Evolutionary conservation across 1,139 yeast species (phyloP).

Genomic region (Nakaseomyces nivariensis): DNA sequence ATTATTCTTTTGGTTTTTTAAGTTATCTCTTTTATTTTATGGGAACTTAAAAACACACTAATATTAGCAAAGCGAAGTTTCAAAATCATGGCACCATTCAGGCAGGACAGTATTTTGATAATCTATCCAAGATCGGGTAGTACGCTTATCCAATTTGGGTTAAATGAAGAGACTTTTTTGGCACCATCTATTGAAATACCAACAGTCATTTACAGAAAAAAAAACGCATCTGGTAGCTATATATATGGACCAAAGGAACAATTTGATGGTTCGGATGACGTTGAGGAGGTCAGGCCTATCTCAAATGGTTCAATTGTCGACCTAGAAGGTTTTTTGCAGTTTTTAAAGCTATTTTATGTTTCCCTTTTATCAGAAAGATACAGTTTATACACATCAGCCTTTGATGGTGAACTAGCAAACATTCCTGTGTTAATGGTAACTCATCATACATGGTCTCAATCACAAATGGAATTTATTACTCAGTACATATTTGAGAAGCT

Average conservation of each 20-base stretch:
- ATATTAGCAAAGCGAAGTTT: background rate
- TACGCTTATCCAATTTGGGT: constrained; percentile 72
- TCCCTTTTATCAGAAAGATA: constrained; percentile 37
- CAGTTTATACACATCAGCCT: constrained; percentile 36
- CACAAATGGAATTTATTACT: constrained; percentile 57
- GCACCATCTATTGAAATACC: constrained; percentile 74
- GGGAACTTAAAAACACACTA: background rate
- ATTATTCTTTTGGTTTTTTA: background rate
- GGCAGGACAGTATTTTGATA: constrained; percentile 38
- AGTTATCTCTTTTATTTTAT: background rate
- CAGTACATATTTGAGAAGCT: constrained; percentile 67
- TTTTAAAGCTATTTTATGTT: constrained; percentile 50
- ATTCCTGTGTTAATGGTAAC: constrained; percentile 55
- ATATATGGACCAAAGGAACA: constrained; percentile 46
- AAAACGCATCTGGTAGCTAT: constrained; percentile 11
- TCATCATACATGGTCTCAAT: constrained; percentile 58
- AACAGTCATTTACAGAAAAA: constrained; percentile 56
- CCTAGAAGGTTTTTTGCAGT: constrained; percentile 59
- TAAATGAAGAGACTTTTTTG: constrained; percentile 58
- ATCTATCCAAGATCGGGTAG: constrained; percentile 73
- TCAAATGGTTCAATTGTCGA: constrained; percentile 53
- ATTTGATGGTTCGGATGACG: constrained; percentile 11
- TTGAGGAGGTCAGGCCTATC: constrained; percentile 52
- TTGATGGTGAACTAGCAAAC: constrained; percentile 29
- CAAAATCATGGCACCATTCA: constrained; percentile 36